phyloP scores from a whole-genome alignment of 768 basidiomycete genomes.

The Rhizopogon roseolus region DNA sequence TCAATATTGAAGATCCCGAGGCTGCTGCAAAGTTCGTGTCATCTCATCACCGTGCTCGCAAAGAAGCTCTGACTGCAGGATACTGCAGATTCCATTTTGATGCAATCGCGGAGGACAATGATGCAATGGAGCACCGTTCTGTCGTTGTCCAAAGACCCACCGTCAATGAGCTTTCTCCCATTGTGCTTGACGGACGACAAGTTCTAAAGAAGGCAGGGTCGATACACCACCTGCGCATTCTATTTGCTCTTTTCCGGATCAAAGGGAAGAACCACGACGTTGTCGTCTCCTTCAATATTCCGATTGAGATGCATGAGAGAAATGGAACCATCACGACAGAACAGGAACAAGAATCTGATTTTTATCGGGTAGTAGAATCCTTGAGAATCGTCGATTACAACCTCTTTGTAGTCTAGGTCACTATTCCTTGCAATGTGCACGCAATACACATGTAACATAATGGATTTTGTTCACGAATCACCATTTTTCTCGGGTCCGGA shows the following conservation, averaged over 20 bases:
- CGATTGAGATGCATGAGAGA: constrained; percentile 34
- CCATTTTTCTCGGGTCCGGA: not conserved
- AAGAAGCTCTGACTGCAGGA: not conserved
- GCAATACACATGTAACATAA: no score
- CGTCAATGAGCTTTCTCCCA: constrained; percentile 48
- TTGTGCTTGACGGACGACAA: constrained; percentile 68
- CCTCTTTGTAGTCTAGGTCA: constrained; percentile 46
- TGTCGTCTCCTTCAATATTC: constrained; percentile 82
- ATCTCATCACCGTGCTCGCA: not conserved
- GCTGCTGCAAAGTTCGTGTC: constrained; percentile 55
- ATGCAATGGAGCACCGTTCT: constrained; percentile 35
- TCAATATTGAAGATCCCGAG: constrained; percentile 48
- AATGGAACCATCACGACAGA: constrained; percentile 35
- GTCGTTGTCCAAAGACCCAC: constrained; percentile 20
- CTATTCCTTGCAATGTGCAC: not conserved
- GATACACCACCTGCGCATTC: constrained; percentile 19
- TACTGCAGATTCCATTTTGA: constrained; percentile 82
- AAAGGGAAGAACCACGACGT: constrained; percentile 70
- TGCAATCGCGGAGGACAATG: constrained; percentile 88
- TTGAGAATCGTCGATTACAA: constrained; percentile 63
- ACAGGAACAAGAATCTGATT: constrained; percentile 35
- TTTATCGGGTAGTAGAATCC: constrained; percentile 50
- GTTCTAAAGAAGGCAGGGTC: constrained; percentile 71
- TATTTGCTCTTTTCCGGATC: constrained; percentile 79
- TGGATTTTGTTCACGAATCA: not conserved